Percentiles rank a stretch among this genome's conserved stretches.
Evolutionary conservation across 2,329 filamentous ascomycete species (phyloP).

Genomic region (Mycosphaerella sp.): DNA sequence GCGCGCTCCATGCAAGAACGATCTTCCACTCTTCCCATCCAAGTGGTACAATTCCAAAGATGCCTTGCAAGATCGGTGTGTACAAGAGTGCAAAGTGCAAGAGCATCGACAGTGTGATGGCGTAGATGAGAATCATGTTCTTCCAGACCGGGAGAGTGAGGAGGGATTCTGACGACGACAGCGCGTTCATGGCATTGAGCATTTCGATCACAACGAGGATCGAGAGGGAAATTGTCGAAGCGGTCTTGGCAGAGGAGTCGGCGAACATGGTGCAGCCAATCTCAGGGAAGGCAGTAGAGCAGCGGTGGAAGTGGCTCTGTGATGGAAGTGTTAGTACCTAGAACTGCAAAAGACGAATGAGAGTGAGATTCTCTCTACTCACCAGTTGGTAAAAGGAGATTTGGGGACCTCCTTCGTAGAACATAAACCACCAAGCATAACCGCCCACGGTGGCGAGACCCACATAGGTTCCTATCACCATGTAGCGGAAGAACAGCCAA

Average conservation of each 20-base stretch:
- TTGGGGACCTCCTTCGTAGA: constrained; percentile 80
- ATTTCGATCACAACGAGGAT: constrained; percentile 96
- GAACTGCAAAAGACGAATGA: neutral
- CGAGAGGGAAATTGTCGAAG: constrained; percentile 87
- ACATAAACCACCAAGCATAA: constrained; percentile 99
- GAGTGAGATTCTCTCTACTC: constrained; percentile 29
- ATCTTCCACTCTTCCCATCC: constrained; percentile 87
- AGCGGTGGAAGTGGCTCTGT: constrained; percentile 82
- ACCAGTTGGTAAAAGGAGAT: constrained; percentile 83
- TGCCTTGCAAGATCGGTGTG: constrained; percentile 74
- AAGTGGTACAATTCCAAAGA: constrained; percentile 88
- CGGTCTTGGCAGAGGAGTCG: constrained; percentile 78
- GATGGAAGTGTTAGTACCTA: constrained; percentile 9
- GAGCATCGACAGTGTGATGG: constrained; percentile 85
- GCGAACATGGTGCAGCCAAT: constrained; percentile 90
- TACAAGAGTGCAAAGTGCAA: constrained; percentile 94
- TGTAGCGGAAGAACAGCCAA: constrained; percentile 96
- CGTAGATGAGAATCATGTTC: constrained; percentile 97
- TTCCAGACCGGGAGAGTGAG: constrained; percentile 93
- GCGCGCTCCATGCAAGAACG: constrained; percentile 78
- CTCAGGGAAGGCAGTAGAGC: constrained; percentile 75
- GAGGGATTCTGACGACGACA: constrained; percentile 91
- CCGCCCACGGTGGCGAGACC: constrained; percentile 91
- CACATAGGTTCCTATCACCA: constrained; percentile 93
- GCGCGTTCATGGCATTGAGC: constrained; percentile 97